Base-by-base conservation (phyloP, 768 basidiomycete genomes). In the Psilocybe cubensis region DNA sequence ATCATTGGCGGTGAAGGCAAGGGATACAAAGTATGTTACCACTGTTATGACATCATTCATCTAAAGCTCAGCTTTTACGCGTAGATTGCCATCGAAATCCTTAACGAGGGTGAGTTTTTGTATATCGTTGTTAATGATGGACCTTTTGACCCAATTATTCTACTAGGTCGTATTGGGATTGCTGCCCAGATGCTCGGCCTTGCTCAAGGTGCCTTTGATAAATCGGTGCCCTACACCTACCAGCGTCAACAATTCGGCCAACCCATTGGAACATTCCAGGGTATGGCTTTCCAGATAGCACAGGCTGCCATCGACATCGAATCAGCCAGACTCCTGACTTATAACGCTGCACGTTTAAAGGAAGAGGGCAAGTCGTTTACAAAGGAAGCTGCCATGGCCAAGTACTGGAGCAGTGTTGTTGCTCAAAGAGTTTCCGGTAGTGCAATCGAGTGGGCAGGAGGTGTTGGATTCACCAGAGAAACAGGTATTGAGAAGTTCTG, bases 141-240 rank as follows among this genome's bases (percentile, higher is more conserved):
- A n/a, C n/a, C n/a, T n/a, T n/a, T n/a, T n/a, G n/a, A n/a, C n/a
- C n/a, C n/a, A n/a, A n/a, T n/a, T n/a, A 38, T 38, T 38, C 35
- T 4, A 17, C 35, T 38, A 38, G 35, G 91, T 54, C 92, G 96
- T 57, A 96, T 98, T 64, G 96, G 96, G 28, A 98, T 98, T 61
- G 97, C 96, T 17, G 96, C 93, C 0, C 97, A 99, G 74, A 98
- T 98, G 97, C 81, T 99, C 52, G 97, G 97, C 14, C 87, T 98
- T 27, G 97, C 97, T 2, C 95, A 98, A 68, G 97, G 96, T 21
- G 96, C 94, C 2, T 99, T 98, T 69, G 87, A 96, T 75, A 93
- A 96, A 70, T 83, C 92, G 1, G 92, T 98, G n/a, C 88, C 92
- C 0, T 97, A 97, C 72, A 93, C 97, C 1, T 97, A 92, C 74